Evolutionary conservation across 2,329 filamentous ascomycete species (phyloP).

Genomic region (Metarhizium anisopliae): DNA sequence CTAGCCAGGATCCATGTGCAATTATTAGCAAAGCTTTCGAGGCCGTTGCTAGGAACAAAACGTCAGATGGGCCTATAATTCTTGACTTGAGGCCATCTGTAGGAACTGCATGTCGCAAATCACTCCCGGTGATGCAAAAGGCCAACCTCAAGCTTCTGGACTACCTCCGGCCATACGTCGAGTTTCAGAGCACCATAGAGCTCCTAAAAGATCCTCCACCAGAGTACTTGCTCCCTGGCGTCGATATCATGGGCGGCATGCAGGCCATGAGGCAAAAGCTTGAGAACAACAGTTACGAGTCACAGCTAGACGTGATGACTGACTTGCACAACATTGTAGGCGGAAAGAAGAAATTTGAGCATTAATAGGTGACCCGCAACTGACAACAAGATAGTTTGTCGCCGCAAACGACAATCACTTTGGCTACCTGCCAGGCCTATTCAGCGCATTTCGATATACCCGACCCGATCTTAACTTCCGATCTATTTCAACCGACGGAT

Average conservation of each 20-base stretch:
- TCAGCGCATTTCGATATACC: background rate
- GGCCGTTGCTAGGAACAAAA: background rate
- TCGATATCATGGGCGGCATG: slow-evolving; percentile 7
- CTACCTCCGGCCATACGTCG: slow-evolving; percentile 1
- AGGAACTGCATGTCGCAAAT: background rate
- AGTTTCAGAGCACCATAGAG: slow-evolving; percentile 9
- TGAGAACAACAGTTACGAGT: background rate
- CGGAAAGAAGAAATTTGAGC: no score
- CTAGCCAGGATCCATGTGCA: background rate
- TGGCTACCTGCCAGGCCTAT: background rate
- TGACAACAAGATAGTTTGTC: background rate
- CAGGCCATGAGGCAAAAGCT: background rate
- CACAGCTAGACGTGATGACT: background rate
- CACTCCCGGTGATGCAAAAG: background rate
- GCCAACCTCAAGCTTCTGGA: background rate
- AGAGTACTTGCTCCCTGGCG: slow-evolving; percentile 1
- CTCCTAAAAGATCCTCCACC: slow-evolving; percentile 6
- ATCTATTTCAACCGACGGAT: slow-evolving; percentile 17
- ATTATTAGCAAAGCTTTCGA: background rate
- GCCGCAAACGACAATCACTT: slow-evolving; percentile 8
- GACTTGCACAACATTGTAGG: slow-evolving; percentile 1
- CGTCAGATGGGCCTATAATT: background rate
- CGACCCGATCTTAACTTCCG: background rate
- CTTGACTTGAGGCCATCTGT: background rate
- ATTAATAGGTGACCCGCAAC: no score